Base-by-base conservation (phyloP, 2,329 filamentous ascomycete genomes). In the Phaeosphaeria sp. region DNA sequence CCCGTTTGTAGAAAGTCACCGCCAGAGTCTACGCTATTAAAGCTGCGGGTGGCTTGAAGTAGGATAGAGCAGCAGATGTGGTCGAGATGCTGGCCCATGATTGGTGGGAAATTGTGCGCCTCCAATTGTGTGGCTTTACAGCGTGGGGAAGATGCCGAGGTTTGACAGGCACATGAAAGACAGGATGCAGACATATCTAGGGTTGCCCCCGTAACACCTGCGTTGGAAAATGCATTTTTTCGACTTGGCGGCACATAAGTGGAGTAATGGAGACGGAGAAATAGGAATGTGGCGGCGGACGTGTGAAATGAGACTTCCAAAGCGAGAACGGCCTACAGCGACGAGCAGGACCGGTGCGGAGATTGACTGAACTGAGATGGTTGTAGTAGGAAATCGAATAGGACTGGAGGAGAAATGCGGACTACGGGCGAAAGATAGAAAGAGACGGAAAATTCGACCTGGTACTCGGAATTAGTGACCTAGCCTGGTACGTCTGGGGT, bases 121-220 rank as follows among this genome's bases (percentile, higher is more conserved):
- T 7, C 30, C 25, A 18, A 17, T 43, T 22, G 25, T 33, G 43
- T 47, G 30, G 51, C 51, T 47, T 53, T 11, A 43, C 9, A 20
- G 9, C 17, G 41, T 13, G 20, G 20, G 42, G 27, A 27, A 22
- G 33, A 27, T 43, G 36, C 51, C 51, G 51, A 53, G 51, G 51
- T 41, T 27, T 46, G 27, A 13, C n/a, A 7, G 22, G 44, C 43
- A 53, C 13, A 46, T 42, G 51, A 48, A 30, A 46, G 21, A 27
- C 43, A 20, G 51, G 44, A 47, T 15, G 23, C 20, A 41, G 15
- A 42, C 51, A 53, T 47, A 53, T 53, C 39, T 52, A 52, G 23
- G 50, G 41, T 52, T 46, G 39, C 20, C 22, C 50, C 50, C 50
- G 27, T 36, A 44, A 21, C 20, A n/a, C 39, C 20, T 22, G 50